phyloP scores from a whole-genome alignment of 2,329 filamentous ascomycete genomes.

The Penicillium sp. region DNA sequence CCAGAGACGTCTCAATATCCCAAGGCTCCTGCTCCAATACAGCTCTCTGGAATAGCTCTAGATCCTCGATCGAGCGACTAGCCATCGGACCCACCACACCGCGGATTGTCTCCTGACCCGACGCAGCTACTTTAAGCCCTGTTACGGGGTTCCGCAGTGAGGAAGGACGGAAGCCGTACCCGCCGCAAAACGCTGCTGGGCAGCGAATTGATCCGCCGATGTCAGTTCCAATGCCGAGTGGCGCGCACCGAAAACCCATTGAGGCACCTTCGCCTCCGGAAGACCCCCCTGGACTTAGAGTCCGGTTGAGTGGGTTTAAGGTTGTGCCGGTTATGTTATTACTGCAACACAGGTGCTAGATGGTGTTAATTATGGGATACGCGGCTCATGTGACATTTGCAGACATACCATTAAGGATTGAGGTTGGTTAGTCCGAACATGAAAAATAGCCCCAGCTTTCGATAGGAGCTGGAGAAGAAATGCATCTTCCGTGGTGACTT shows the following conservation, averaged over 20 bases:
- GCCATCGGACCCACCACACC: slow-evolving; percentile 33
- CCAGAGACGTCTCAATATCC: slow-evolving; percentile 42
- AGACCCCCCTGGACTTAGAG: slow-evolving; percentile 43
- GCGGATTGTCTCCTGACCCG: slow-evolving; percentile 41
- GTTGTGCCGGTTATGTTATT: slow-evolving; percentile 45
- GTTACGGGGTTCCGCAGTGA: slow-evolving; percentile 32
- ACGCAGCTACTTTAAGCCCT: slow-evolving; percentile 28
- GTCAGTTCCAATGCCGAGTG: slow-evolving; percentile 48
- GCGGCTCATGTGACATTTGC: not conserved
- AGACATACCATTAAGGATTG: slow-evolving; percentile 40
- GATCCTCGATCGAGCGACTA: slow-evolving; percentile 30
- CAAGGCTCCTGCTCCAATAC: slow-evolving; percentile 43
- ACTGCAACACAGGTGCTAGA: slow-evolving; percentile 36
- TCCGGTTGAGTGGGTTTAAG: slow-evolving; percentile 42
- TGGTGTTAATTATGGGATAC: slow-evolving; percentile 1
- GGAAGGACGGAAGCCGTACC: slow-evolving; percentile 46
- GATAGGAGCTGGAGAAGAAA: slow-evolving; percentile 32
- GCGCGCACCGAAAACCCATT: slow-evolving; percentile 42
- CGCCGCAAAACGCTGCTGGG: slow-evolving; percentile 47
- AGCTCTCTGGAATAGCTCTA: slow-evolving; percentile 40
- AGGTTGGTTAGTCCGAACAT: slow-evolving; percentile 45
- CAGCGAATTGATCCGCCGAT: slow-evolving; percentile 49
- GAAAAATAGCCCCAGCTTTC: slow-evolving; percentile 43
- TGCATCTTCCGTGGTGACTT: slow-evolving; percentile 37
- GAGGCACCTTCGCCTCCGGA: slow-evolving; percentile 48